Percentiles rank a stretch among this genome's conserved stretches.
Conservation (phyloP, 2,329 filamentous ascomycete species). For the Alternaria metachromatica region DNA sequence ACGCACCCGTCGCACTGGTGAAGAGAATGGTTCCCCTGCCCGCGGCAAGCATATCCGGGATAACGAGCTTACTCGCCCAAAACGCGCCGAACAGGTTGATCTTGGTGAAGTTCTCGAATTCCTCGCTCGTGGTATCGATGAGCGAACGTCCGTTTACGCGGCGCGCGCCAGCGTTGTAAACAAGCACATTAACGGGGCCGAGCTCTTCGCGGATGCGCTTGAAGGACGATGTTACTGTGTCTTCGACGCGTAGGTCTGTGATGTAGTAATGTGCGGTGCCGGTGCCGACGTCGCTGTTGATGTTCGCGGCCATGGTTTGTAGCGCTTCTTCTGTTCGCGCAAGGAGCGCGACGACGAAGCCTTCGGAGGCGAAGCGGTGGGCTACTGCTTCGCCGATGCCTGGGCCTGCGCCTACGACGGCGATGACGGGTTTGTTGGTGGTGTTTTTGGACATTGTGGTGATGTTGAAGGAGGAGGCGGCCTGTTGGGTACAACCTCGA, state of each 20-base stretch:
- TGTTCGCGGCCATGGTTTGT: slow-evolving; percentile 23
- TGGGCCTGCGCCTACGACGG: slow-evolving; percentile 30
- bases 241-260: neutral
- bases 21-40: neutral
- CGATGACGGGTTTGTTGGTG: slow-evolving; percentile 22
- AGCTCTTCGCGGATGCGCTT: neutral
- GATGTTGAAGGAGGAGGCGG: neutral
- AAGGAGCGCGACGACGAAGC: slow-evolving; percentile 27
- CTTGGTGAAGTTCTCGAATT: neutral
- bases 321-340: slow-evolving; percentile 30
- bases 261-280: slow-evolving; percentile 28
- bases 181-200: neutral
- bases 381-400: slow-evolving; percentile 34
- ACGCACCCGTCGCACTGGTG: neutral
- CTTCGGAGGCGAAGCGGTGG: slow-evolving; percentile 26
- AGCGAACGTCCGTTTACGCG: neutral
- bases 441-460: slow-evolving; percentile 10
- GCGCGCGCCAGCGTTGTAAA: neutral
- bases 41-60: neutral
- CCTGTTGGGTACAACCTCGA: neutral
- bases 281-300: slow-evolving; percentile 17
- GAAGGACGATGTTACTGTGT: neutral
- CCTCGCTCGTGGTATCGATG: neutral
- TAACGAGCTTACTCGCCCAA: neutral
- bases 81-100: neutral